Base-by-base conservation (phyloP, 2,329 filamentous ascomycete genomes). In the Pseudogymnoascus sp. region DNA sequence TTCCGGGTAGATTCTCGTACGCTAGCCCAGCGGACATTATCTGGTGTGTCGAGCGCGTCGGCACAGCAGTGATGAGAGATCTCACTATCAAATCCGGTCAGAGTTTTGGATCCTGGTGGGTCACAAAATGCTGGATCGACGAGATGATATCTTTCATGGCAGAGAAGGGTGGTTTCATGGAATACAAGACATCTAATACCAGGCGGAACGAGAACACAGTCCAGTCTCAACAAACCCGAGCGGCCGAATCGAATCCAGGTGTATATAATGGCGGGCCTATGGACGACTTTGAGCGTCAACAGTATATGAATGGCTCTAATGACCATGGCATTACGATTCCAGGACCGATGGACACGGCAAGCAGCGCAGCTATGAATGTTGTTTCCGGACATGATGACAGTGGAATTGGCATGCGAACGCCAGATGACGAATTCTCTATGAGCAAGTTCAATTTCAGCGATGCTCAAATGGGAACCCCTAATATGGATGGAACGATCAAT, bases 71-170 rank as follows among this genome's bases (percentile, higher is more conserved):
- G 16, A 85, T 94, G 78, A 83, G 91, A 62, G 91, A 95, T 69
- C 83, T 95, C 63, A 94, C 90, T 0, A 86, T 94, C 60, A 82
- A 85, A 41, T 87, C 89, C 66, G 89, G 88, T 16, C 85, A 87
- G 71, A 92, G 89, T 70, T 95, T 93, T 71, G 88, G 90, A n/a
- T 87, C 89, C 5, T 95, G 91, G 91, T 94, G 90, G 90, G 90
- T 97, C 63, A 92, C 92, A 3, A 96, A 97, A 73, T 92, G 93
- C 63, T 97, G 93, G 81, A 84, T 97, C 60, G 92, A 97, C 71
- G 93, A 97, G 76, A 95, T 96, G 90, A 85, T 92, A 59, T 82
- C 89, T 63, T 97, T 95, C 82, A 80, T 96, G 67, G 91, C 91
- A 0, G 91, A 95, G 70, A 87, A 92, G 69, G 93, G 92, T 60